These are phyloP conservation scores for Hypoxylon sp. DNA, from an alignment of 2,329 filamentous ascomycete genomes.

Conservation along the genomic window DNA sequence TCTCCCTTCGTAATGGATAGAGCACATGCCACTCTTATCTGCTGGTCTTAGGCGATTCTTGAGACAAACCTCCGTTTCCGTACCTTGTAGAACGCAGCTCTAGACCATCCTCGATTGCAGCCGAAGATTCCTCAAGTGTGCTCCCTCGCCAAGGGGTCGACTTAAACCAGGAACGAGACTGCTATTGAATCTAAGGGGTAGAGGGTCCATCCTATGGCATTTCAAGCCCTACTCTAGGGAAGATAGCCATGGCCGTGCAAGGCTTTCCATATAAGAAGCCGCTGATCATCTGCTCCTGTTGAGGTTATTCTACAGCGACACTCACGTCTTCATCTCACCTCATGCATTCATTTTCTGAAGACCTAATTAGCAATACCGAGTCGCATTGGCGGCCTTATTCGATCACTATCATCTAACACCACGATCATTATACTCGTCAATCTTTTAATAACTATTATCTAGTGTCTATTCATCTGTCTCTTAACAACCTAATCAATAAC, in stretches of 20 bases:
- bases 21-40: background rate
- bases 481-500: background rate
- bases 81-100: background rate
- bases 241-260: background rate
- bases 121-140: background rate
- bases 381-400: conserved; percentile 29
- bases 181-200: conserved; percentile 19
- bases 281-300: conserved; percentile 28
- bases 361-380: conserved; percentile 35
- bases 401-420: conserved; percentile 30
- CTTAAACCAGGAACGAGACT: conserved; percentile 6
- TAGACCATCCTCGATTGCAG: conserved; percentile 7
- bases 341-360: conserved; percentile 18
- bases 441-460: background rate
- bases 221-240: conserved; percentile 8
- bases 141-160: conserved; percentile 28
- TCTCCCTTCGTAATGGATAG: conserved; percentile 31
- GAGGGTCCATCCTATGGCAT: background rate
- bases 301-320: conserved; percentile 3
- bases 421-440: background rate
- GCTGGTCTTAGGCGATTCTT: background rate
- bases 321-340: background rate
- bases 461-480: background rate
- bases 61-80: conserved; percentile 10
- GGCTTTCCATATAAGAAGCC: conserved; percentile 26